A percentile compares a stretch with the other conserved stretches of the same genome.
phyloP scores from a whole-genome alignment of 2,329 filamentous ascomycete genomes.

The Gaeumannomyces tritici region DNA sequence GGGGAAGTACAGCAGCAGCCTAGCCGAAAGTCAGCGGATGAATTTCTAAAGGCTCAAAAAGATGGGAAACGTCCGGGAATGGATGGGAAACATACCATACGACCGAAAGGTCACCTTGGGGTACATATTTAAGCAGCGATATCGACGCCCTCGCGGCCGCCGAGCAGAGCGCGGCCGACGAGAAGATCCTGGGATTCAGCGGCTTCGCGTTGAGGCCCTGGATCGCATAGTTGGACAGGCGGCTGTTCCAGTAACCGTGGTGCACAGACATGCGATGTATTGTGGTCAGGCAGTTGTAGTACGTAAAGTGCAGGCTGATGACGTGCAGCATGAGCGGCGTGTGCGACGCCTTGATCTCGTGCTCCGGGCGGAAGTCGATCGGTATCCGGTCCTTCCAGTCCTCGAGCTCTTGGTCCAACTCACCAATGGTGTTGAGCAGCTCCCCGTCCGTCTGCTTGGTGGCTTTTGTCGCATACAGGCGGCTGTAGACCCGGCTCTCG shows the following conservation, averaged over 20 bases:
- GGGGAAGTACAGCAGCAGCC: constrained; percentile 92
- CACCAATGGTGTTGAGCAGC: constrained; percentile 87
- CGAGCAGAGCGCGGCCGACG: constrained; percentile 85
- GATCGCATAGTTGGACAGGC: constrained; percentile 89
- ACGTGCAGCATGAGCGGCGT: constrained; percentile 91
- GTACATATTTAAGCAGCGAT: constrained; percentile 89
- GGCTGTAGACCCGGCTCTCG: constrained; percentile 88
- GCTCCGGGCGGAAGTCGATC: constrained; percentile 90
- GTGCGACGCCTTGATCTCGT: constrained; percentile 89
- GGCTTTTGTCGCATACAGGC: constrained; percentile 85
- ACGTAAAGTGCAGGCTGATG: constrained; percentile 89
- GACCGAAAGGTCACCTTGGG: constrained; percentile 87
- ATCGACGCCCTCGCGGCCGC: constrained; percentile 89
- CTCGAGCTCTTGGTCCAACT: constrained; percentile 81
- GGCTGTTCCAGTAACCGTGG: constrained; percentile 95
- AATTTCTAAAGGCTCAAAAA: neutral
- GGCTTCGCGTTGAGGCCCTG: constrained; percentile 86
- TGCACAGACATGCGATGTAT: constrained; percentile 98
- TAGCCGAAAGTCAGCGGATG: constrained; percentile 16
- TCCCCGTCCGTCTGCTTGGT: constrained; percentile 88
- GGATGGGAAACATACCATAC: constrained; percentile 64
- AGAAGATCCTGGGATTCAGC: constrained; percentile 88
- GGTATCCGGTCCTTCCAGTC: constrained; percentile 96
- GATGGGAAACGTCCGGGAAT: neutral
- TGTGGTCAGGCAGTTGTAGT: constrained; percentile 95